phyloP scores from a whole-genome alignment of 2,329 filamentous ascomycete species.

The Pseudocercospora crystallina region DNA sequence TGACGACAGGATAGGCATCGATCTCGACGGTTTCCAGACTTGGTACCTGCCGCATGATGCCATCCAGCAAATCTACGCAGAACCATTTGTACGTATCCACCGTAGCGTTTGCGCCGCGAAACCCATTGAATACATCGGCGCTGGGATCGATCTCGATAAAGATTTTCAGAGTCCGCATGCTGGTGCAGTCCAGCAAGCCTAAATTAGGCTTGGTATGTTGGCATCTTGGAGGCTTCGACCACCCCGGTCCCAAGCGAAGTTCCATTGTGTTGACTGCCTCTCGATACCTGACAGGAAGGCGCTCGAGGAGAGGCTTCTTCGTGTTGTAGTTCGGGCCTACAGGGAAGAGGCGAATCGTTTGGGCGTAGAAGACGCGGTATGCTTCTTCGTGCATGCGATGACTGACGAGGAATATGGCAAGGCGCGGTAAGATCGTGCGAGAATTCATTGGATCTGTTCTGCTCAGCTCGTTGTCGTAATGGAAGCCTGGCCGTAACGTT shows the following conservation, averaged over 20 bases:
- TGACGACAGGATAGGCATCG: constrained; percentile 67
- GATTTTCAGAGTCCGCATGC: constrained; percentile 61
- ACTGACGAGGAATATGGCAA: constrained; percentile 63
- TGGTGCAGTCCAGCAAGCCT: constrained; percentile 62
- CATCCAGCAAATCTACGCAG: constrained; percentile 56
- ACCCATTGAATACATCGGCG: constrained; percentile 64
- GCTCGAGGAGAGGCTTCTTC: constrained; percentile 68
- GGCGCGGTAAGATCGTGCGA: constrained; percentile 56
- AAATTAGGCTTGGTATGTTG: constrained; percentile 68
- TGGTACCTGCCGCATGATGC: constrained; percentile 59
- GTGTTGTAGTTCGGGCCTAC: constrained; percentile 69
- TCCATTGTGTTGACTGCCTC: constrained; percentile 63
- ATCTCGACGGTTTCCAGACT: constrained; percentile 63
- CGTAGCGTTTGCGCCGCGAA: constrained; percentile 52
- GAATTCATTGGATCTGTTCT: constrained; percentile 61
- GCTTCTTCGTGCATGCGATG: constrained; percentile 63
- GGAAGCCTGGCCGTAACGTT: background rate
- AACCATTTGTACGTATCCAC: constrained; percentile 72
- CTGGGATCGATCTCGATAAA: constrained; percentile 73
- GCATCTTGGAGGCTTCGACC: constrained; percentile 66
- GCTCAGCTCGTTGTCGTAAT: background rate
- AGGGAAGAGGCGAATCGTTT: constrained; percentile 66
- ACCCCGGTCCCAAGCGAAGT: constrained; percentile 71
- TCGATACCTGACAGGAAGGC: constrained; percentile 62
- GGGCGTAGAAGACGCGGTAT: constrained; percentile 65